phyloP scores from a whole-genome alignment of 2,329 filamentous ascomycete species.

The Colletotrichum sp. region DNA sequence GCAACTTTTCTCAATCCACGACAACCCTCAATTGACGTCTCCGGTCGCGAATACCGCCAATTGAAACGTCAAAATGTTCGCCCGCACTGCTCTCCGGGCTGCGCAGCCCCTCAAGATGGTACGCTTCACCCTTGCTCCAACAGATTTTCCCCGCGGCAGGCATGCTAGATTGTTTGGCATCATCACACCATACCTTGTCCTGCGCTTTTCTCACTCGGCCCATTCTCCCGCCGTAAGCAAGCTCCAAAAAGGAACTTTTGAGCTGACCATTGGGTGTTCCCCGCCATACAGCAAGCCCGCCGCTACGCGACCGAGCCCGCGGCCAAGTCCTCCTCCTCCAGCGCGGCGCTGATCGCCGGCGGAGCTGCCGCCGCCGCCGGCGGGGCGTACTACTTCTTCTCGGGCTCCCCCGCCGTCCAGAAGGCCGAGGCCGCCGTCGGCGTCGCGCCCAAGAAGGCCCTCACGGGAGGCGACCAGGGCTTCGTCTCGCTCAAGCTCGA shows the following conservation, averaged over 20 bases:
- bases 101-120: conserved; percentile 71
- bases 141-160: not conserved
- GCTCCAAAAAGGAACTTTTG: not conserved
- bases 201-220: not conserved
- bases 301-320: conserved; percentile 72
- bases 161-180: not conserved
- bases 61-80: conserved; percentile 58
- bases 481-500: conserved; percentile 84
- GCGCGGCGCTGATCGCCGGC: conserved; percentile 64
- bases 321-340: conserved; percentile 56
- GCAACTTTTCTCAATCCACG: not conserved
- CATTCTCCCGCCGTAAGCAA: not conserved
- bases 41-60: conserved; percentile 30
- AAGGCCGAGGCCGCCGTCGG: conserved; percentile 58
- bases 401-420: conserved; percentile 49
- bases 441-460: conserved; percentile 51
- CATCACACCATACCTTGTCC: not conserved
- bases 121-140: conserved; percentile 30
- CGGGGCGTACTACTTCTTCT: conserved; percentile 61
- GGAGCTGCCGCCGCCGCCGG: conserved; percentile 64
- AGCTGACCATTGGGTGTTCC: conserved; percentile 34
- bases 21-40: conserved; percentile 13
- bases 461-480: conserved; percentile 88
- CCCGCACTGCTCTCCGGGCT: conserved; percentile 67
- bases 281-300: conserved; percentile 44